A percentile compares a stretch with the other conserved stretches of the same genome.
Evolutionary conservation across 108 stramenopile genomes (phyloP).

Genomic region (Nannochloropsis gaditana): DNA sequence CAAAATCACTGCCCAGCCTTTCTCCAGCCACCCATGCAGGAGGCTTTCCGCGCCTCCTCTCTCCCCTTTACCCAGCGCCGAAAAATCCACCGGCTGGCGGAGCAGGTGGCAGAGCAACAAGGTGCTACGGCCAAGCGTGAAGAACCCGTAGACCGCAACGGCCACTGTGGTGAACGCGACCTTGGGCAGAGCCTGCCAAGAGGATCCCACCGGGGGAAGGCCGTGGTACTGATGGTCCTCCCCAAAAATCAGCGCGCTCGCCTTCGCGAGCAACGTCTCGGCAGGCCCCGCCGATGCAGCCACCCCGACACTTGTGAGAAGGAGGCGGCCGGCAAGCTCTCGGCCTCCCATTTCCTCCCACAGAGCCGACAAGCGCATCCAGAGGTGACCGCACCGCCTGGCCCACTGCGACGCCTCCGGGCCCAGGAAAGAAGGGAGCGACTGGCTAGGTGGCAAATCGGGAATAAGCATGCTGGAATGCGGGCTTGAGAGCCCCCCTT

Average conservation of each 20-base stretch:
- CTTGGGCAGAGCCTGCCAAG: neutral
- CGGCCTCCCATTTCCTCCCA: neutral
- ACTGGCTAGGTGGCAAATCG: neutral
- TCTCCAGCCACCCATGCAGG: neutral
- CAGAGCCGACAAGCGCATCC: neutral
- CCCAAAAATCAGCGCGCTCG: neutral
- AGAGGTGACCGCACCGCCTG: neutral
- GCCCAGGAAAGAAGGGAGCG: neutral
- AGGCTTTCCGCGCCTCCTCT: neutral
- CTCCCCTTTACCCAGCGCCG: neutral
- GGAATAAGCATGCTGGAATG: neutral
- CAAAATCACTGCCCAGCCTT: constrained; percentile 10
- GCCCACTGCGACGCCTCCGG: neutral
- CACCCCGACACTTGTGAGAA: neutral
- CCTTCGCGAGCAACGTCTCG: neutral
- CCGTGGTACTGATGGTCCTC: neutral
- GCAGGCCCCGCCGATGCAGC: neutral
- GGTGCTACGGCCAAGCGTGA: neutral
- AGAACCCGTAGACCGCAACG: neutral
- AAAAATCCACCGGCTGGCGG: neutral
- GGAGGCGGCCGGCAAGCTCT: neutral
- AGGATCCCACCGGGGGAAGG: neutral
- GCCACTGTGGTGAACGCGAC: neutral
- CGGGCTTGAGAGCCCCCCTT: neutral
- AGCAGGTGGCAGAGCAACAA: constrained; percentile 12